Evolutionary conservation across 768 basidiomycete species (phyloP).

Genomic region (Boletus vermiculosoides): DNA sequence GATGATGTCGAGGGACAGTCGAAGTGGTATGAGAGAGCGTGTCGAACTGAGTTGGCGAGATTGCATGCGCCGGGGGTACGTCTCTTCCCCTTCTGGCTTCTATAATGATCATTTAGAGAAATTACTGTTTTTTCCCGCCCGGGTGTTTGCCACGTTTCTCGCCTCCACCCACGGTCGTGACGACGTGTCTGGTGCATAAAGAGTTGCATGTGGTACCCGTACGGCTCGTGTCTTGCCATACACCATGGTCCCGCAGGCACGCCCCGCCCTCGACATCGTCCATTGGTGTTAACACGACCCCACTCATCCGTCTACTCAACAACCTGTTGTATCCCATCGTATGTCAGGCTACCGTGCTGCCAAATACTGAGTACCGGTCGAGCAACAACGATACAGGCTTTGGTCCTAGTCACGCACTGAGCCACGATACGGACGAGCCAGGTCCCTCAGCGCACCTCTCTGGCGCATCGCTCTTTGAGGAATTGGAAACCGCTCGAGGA

Average conservation of each 20-base stretch:
- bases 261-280: constrained; percentile 1
- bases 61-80: constrained; percentile 18
- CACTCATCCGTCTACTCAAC: constrained; percentile 17
- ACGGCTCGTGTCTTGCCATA: constrained; percentile 39
- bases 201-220: constrained; percentile 32
- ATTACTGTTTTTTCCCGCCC: neutral
- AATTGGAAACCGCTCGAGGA: constrained; percentile 62
- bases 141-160: no score
- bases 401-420: neutral
- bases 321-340: constrained; percentile 28
- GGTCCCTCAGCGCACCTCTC: constrained; percentile 12
- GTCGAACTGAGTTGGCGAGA: constrained; percentile 31
- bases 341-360: constrained; percentile 30
- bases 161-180: constrained; percentile 20
- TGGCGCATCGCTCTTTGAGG: constrained; percentile 60
- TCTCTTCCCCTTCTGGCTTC: neutral
- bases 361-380: neutral
- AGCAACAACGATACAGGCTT: neutral
- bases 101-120: neutral
- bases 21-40: constrained; percentile 15
- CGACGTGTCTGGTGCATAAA: constrained; percentile 39
- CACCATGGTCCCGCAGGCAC: constrained; percentile 19
- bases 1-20: constrained; percentile 35
- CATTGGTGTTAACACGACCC: neutral
- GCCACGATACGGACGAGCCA: neutral